Percentiles rank a stretch among this genome's conserved stretches.
These are phyloP conservation scores for Vigna hirtella DNA, from an alignment of 306 rosid species.

Conservation along the genomic window DNA sequence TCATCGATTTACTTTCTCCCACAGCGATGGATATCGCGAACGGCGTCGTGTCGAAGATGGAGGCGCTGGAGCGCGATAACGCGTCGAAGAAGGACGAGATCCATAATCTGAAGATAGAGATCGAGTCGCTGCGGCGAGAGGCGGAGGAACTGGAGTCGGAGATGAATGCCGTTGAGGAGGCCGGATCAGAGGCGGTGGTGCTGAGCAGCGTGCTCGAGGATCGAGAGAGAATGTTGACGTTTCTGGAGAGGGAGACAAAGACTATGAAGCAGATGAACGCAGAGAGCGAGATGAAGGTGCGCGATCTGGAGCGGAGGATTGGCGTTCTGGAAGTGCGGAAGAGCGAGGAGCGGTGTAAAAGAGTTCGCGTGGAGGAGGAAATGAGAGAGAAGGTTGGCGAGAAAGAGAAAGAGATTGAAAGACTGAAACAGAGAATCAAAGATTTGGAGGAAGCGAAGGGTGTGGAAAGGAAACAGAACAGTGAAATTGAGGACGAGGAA, in stretches of 20 bases:
- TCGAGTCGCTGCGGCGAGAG: conserved; percentile 42
- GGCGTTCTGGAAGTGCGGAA: conserved; percentile 64
- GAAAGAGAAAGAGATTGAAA: conserved; percentile 58
- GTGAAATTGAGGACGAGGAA: conserved; percentile 34
- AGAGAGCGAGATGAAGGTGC: conserved; percentile 66
- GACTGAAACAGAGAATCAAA: conserved; percentile 45
- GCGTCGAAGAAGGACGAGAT: conserved; percentile 47
- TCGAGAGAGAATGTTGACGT: conserved; percentile 48
- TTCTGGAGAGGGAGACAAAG: conserved; percentile 62
- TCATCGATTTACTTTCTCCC: not conserved
- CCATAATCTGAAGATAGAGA: conserved; percentile 49
- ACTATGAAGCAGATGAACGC: conserved; percentile 50
- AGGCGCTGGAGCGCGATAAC: conserved; percentile 62
- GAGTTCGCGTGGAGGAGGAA: conserved; percentile 66
- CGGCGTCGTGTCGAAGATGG: conserved; percentile 43
- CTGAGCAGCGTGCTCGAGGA: conserved; percentile 51
- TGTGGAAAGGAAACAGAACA: conserved; percentile 33
- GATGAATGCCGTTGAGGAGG: conserved; percentile 49
- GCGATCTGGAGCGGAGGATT: conserved; percentile 76
- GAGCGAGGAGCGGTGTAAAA: conserved; percentile 73
- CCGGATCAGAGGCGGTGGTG: conserved; percentile 43
- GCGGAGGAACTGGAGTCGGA: conserved; percentile 63
- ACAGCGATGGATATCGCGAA: conserved; percentile 41
- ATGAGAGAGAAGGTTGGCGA: conserved; percentile 66
- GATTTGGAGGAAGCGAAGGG: conserved; percentile 47